Evolutionary conservation across 2,329 filamentous ascomycete species (phyloP), one percentile per base, ranked within the genome.

Genomic region (Neurospora sp.): DNA sequence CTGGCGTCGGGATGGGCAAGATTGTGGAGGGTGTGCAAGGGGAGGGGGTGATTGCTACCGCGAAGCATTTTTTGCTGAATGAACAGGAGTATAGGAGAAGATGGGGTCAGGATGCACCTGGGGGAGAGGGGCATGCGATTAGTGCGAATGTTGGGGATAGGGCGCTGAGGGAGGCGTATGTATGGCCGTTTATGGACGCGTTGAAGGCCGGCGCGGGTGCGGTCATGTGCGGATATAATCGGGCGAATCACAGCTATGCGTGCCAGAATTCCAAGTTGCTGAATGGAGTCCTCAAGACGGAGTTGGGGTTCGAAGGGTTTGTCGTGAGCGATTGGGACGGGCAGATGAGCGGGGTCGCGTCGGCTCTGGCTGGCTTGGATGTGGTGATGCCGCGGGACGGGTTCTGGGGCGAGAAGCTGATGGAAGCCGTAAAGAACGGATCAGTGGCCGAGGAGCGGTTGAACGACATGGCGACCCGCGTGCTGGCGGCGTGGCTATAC

Each of bases 391-490:
- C 88, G 0, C 80, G 80, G n/a, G 79, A 76, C 3, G 84, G 83
- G 0, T 83, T 88, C 1, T 86, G 83, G 79, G 92, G 91, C 0
- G 75, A 80, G 8, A 94, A 93, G 76, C 79, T 96, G 70, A 91
- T 90, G 0, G 82, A 91, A 70, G 91, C 91, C 0, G 88, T 96
- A n/a, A 81, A 87, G 38, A 96, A 96, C 75, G 91, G 92, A 4
- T 92, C 90, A 0, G 82, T 96, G 8, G 86, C 87, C 0, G 87
- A 90, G 73, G 88, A 85, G 77, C 85, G 92, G 36, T 77, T 96
- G 1, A 89, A 91, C 69, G 92, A 97, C 78, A 95, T 95, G 88
- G 91, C 87, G 0, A 90, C 89, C 10, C 88, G 93, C 72, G 83
- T 88, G 65, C 83, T 88, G 1, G 80, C 80, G 10, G 76, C 79